Percentiles rank a stretch among this genome's conserved stretches.
Conservation (phyloP, 345 rosid genomes). For the Acer negundo region DNA sequence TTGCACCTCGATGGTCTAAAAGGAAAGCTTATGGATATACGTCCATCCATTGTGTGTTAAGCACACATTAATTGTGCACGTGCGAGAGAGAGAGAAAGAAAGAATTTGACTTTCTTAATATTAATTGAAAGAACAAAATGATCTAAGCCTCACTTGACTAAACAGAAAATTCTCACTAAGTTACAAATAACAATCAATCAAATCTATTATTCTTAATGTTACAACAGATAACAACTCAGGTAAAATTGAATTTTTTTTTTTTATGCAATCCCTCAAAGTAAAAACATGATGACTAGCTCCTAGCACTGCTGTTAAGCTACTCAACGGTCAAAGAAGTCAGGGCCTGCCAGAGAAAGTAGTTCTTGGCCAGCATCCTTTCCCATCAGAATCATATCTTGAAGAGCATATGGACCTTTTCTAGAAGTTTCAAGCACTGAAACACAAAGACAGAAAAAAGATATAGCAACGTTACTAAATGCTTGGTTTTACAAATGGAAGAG, state of each 20-base stretch:
- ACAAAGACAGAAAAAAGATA: slow-evolving; percentile 23
- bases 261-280: slow-evolving; percentile 19
- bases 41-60: background rate
- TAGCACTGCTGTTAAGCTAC: slow-evolving; percentile 13
- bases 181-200: slow-evolving; percentile 22
- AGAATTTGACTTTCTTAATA: background rate
- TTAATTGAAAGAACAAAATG: slow-evolving; percentile 14
- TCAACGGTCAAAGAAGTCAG: slow-evolving; percentile 75
- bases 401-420: slow-evolving; percentile 68
- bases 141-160: slow-evolving; percentile 12
- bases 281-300: slow-evolving; percentile 10
- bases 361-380: slow-evolving; percentile 95
- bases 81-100: background rate
- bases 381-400: slow-evolving; percentile 78
- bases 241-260: slow-evolving; percentile 12
- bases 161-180: slow-evolving; percentile 19
- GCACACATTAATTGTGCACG: background rate
- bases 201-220: slow-evolving; percentile 16
- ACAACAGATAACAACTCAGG: slow-evolving; percentile 15
- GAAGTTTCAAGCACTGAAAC: slow-evolving; percentile 89
- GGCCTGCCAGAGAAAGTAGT: slow-evolving; percentile 80
- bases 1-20: background rate
- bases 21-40: background rate
- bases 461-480: background rate
- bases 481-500: background rate